Conservation (phyloP, 108 stramenopile genomes). For the Phaeodactylum tricornutum region DNA sequence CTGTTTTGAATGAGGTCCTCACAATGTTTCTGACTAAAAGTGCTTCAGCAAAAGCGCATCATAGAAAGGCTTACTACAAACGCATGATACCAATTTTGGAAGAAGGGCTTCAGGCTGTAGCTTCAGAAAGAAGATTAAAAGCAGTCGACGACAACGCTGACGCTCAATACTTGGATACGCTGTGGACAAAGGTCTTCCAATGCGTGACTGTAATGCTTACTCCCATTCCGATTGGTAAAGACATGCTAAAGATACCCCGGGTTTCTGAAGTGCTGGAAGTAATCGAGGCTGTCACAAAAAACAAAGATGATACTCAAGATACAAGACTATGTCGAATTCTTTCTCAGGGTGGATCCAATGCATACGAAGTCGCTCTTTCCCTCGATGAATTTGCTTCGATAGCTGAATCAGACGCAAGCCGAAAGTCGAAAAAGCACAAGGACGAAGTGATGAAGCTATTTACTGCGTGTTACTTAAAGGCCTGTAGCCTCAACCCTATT, state of each 20-base stretch:
- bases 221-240: constrained; percentile 1
- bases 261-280: constrained; percentile 4
- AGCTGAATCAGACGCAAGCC: not conserved
- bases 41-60: not conserved
- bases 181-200: constrained; percentile 1
- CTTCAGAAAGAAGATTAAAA: not conserved
- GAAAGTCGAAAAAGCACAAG: not conserved
- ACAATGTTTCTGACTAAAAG: not conserved
- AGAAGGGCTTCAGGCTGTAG: not conserved
- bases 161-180: not conserved
- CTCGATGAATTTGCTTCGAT: not conserved
- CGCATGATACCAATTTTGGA: constrained; percentile 2
- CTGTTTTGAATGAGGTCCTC: constrained; percentile 1
- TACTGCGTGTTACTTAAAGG: not conserved
- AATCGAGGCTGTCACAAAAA: not conserved
- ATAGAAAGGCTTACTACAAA: constrained; percentile 3
- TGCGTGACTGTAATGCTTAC: constrained; percentile 2
- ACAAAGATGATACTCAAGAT: not conserved
- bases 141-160: not conserved
- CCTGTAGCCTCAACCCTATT: no score
- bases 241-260: constrained; percentile 2
- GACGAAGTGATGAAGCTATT: constrained; percentile 9
- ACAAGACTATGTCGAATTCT: not conserved
- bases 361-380: not conserved
- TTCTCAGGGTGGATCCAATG: not conserved